These are phyloP conservation scores for Eimeria acervulina DNA, from an alignment of 169 alveolate species.

Conservation along the genomic window DNA sequence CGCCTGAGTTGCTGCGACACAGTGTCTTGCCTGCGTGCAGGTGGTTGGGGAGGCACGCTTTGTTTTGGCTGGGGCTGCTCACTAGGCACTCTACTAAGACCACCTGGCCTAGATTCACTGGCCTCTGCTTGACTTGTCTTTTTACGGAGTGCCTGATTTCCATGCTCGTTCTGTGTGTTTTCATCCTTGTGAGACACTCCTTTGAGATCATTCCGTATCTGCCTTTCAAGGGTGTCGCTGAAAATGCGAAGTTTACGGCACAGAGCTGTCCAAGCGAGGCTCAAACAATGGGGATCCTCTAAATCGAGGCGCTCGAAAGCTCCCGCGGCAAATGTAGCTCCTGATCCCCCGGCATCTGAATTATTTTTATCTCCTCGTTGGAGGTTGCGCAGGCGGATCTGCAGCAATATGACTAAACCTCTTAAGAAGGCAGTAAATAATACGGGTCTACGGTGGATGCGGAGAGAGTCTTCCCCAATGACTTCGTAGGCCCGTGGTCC, in stretches of 20 bases:
- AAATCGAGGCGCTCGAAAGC: not conserved
- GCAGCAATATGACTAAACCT: slow-evolving; percentile 38
- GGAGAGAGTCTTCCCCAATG: slow-evolving; percentile 47
- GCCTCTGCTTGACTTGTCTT: not conserved
- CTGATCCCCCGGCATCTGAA: not conserved
- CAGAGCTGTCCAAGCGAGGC: slow-evolving; percentile 60
- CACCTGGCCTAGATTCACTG: not conserved
- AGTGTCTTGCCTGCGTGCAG: not conserved
- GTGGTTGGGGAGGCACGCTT: not conserved
- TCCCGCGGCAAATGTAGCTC: not conserved
- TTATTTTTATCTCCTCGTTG: not conserved
- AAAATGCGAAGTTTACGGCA: slow-evolving; percentile 57
- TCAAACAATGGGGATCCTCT: slow-evolving; percentile 38
- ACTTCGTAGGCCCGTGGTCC: not conserved
- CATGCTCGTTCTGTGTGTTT: not conserved
- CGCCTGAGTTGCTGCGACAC: not conserved
- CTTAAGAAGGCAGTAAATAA: slow-evolving; percentile 54
- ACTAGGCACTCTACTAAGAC: not conserved
- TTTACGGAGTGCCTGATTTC: not conserved
- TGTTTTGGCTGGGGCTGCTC: not conserved
- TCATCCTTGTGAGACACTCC: not conserved
- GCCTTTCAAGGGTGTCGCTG: slow-evolving; percentile 42
- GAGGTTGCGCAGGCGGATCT: slow-evolving; percentile 40
- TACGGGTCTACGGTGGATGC: slow-evolving; percentile 61
- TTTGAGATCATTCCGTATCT: not conserved